Conservation (phyloP, 495 filamentous ascomycete genomes). For the Filosporella fistucella region DNA sequence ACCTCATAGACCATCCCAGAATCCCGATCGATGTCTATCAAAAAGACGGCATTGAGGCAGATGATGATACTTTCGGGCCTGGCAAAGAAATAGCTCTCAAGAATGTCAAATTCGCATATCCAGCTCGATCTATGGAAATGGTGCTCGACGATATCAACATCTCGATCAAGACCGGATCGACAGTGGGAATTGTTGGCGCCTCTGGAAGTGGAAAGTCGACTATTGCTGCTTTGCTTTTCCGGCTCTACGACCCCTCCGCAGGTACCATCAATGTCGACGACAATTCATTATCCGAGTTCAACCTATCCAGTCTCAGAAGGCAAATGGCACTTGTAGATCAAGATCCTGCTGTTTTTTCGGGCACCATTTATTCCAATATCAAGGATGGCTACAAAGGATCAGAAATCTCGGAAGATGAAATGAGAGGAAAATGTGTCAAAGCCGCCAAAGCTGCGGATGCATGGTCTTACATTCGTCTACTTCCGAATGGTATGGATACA, state of each 20-base stretch:
- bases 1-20: slow-evolving; percentile 40
- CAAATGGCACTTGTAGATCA: slow-evolving; percentile 20
- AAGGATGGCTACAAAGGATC: slow-evolving; percentile 49
- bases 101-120: slow-evolving; percentile 25
- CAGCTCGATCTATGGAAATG: slow-evolving; percentile 47
- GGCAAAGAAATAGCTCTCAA: slow-evolving; percentile 11
- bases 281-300: slow-evolving; percentile 33
- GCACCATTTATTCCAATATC: slow-evolving; percentile 41
- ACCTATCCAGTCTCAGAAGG: slow-evolving; percentile 11
- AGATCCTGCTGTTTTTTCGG: slow-evolving; percentile 18
- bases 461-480: slow-evolving; percentile 35
- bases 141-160: slow-evolving; percentile 42
- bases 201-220: slow-evolving; percentile 48
- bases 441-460: slow-evolving; percentile 47
- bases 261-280: slow-evolving; percentile 50
- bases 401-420: slow-evolving; percentile 7
- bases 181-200: slow-evolving; percentile 39
- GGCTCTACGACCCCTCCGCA: slow-evolving; percentile 43
- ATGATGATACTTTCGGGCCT: slow-evolving; percentile 40
- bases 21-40: slow-evolving; percentile 29
- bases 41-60: slow-evolving; percentile 26
- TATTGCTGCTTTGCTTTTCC: slow-evolving; percentile 31
- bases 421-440: slow-evolving; percentile 40
- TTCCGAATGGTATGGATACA: slow-evolving; percentile 49
- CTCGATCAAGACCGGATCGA: slow-evolving; percentile 23